Conservation (phyloP, 805 yeast genomes). For the Candida patagonica region DNA sequence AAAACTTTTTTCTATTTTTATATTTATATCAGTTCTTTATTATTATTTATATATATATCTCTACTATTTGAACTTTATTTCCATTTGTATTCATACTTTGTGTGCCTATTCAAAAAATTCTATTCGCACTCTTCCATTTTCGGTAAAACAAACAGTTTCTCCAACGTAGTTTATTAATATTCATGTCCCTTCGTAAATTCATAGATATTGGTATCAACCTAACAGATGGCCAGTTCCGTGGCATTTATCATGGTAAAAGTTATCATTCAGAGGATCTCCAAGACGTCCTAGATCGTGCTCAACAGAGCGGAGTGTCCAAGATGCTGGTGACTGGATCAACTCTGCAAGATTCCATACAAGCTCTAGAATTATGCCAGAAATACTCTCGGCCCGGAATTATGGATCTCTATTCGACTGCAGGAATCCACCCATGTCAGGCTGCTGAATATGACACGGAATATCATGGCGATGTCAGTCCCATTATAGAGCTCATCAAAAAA, state of each 20-base stretch:
- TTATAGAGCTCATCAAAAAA: conserved; percentile 40
- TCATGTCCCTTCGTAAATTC: conserved; percentile 3
- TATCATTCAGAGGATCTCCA: conserved; percentile 62
- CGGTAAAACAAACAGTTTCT: not conserved
- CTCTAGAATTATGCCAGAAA: conserved; percentile 44
- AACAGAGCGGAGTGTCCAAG: conserved; percentile 50
- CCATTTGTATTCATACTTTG: too few relatives aligned
- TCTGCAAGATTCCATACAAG: conserved; percentile 53
- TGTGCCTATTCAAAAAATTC: too few relatives aligned
- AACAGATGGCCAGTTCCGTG: conserved; percentile 83
- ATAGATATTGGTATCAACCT: conserved; percentile 61
- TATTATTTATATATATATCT: too few relatives aligned
- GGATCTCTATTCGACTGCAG: conserved; percentile 59
- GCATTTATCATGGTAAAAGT: conserved; percentile 61
- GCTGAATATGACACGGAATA: conserved; percentile 35
- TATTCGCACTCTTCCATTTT: too few relatives aligned
- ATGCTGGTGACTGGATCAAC: conserved; percentile 82
- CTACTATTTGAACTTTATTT: too few relatives aligned
- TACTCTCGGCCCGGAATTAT: not conserved
- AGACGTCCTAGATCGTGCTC: conserved; percentile 59
- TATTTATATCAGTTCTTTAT: too few relatives aligned
- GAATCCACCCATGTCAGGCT: conserved; percentile 93
- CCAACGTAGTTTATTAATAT: not conserved
- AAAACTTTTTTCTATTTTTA: too few relatives aligned
- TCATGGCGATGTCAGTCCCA: conserved; percentile 32